These are phyloP conservation scores for Kodamaea leandrae DNA, from an alignment of 805 yeast species.

Conservation along the genomic window DNA sequence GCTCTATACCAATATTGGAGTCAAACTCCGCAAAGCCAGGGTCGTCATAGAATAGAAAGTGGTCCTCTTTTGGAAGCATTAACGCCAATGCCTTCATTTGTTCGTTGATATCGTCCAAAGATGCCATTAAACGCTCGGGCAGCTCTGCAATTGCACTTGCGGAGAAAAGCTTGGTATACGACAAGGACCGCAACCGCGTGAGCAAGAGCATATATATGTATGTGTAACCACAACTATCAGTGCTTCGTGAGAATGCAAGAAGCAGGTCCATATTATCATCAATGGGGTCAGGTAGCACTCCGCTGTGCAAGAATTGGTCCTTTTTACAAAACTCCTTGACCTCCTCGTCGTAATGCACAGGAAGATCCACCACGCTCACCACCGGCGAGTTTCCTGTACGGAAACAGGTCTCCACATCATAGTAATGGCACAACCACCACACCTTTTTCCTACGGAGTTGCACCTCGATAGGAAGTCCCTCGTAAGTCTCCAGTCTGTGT, in stretches of 20 bases:
- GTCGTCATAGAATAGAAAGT: constrained; percentile 35
- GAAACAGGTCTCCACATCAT: constrained; percentile 39
- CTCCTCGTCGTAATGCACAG: constrained; percentile 16
- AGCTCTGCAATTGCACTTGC: constrained; percentile 25
- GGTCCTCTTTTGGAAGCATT: constrained; percentile 15
- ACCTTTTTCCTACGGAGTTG: constrained; percentile 23
- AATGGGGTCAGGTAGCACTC: background rate
- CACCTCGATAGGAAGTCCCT: constrained; percentile 20
- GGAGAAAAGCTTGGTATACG: constrained; percentile 31
- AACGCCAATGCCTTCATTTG: constrained; percentile 28
- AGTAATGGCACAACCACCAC: constrained; percentile 39
- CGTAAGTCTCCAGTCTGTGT: constrained; percentile 34
- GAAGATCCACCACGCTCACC: constrained; percentile 32
- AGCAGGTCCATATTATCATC: background rate
- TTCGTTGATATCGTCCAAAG: constrained; percentile 25
- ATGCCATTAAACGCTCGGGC: constrained; percentile 18
- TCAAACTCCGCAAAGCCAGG: constrained; percentile 24
- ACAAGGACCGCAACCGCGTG: constrained; percentile 27
- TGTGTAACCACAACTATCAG: background rate
- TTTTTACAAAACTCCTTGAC: constrained; percentile 1
- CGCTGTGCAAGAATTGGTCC: background rate
- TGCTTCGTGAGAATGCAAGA: background rate
- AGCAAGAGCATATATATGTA: constrained; percentile 15
- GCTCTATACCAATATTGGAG: background rate
- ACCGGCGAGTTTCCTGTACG: constrained; percentile 41